Percentiles rank a stretch among this genome's conserved stretches.
Conservation (phyloP, 768 basidiomycete species). For the Hirschioporus abietinus region DNA sequence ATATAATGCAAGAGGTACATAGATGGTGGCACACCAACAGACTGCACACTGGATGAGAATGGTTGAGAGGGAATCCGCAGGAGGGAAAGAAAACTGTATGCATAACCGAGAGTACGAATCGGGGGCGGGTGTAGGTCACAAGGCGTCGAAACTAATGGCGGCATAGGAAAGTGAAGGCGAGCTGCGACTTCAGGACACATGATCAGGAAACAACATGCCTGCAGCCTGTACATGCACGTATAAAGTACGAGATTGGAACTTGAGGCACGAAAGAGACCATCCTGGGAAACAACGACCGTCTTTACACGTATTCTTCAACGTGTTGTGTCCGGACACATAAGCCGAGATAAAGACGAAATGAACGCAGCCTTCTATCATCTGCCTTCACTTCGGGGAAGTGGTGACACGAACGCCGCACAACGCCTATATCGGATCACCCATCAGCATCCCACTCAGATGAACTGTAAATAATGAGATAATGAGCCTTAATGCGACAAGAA, state of each 20-base stretch:
- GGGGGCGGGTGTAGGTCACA: not conserved
- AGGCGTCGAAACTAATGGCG: not conserved
- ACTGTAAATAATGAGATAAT: not conserved
- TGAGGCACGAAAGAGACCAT: not conserved
- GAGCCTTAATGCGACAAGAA: not conserved
- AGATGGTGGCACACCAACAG: not conserved
- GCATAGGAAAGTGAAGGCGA: not conserved
- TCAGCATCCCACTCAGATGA: not conserved
- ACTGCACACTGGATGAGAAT: not conserved
- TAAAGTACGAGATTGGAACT: not conserved
- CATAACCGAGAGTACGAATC: not conserved
- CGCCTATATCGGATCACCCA: not conserved
- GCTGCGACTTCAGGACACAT: not conserved
- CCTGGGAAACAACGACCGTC: not conserved
- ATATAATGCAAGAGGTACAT: conserved; percentile 1
- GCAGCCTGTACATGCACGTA: not conserved
- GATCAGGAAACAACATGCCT: not conserved
- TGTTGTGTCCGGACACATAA: not conserved
- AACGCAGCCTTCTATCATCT: not conserved
- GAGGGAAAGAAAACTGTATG: too few species aligned
- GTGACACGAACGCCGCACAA: not conserved
- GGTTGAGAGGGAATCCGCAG: too few species aligned
- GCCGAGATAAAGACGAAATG: not conserved
- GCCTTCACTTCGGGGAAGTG: not conserved
- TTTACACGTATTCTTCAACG: not conserved